Percentiles rank a stretch among this genome's conserved stretches.
These are phyloP conservation scores for Dioscorea alata DNA, from an alignment of 106 monocot species.

Conservation along the genomic window DNA sequence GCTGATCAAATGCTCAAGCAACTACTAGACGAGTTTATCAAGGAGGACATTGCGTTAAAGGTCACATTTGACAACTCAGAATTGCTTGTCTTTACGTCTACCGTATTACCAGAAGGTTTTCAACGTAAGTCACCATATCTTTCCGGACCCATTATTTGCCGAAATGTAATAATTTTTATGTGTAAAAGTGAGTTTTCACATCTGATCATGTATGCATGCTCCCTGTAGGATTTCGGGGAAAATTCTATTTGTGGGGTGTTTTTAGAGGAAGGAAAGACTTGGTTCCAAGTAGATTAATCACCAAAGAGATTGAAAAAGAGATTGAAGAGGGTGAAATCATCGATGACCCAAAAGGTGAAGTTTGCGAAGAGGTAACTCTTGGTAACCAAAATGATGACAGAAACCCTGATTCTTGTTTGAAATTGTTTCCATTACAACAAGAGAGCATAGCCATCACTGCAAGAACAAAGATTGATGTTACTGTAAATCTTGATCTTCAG, in stretches of 20 bases:
- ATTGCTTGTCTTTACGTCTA: constrained; percentile 47
- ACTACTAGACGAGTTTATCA: constrained; percentile 33
- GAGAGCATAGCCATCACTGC: not conserved
- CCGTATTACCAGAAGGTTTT: constrained; percentile 27
- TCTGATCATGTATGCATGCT: not conserved
- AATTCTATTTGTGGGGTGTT: constrained; percentile 9
- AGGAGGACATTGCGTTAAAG: constrained; percentile 31
- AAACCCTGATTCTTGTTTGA: not conserved
- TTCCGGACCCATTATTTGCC: no score
- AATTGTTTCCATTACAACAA: not conserved
- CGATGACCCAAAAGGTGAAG: not conserved
- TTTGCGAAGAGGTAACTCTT: not conserved
- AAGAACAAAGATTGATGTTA: not conserved
- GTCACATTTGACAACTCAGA: constrained; percentile 33
- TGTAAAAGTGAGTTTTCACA: no score
- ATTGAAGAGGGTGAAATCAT: not conserved
- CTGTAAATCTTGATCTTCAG: not conserved
- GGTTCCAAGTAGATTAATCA: no score
- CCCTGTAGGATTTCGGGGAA: constrained; percentile 6
- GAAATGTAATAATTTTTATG: no score
- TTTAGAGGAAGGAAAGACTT: constrained; percentile 4
- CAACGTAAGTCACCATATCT: constrained; percentile 31
- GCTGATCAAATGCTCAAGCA: constrained; percentile 13
- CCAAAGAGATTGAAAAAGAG: not conserved
- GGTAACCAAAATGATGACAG: not conserved